Percentiles rank a stretch among this genome's conserved stretches.
phyloP scores from a whole-genome alignment of 192 early-diverging fungal species.

The Rhizoclosmatium sp. region DNA sequence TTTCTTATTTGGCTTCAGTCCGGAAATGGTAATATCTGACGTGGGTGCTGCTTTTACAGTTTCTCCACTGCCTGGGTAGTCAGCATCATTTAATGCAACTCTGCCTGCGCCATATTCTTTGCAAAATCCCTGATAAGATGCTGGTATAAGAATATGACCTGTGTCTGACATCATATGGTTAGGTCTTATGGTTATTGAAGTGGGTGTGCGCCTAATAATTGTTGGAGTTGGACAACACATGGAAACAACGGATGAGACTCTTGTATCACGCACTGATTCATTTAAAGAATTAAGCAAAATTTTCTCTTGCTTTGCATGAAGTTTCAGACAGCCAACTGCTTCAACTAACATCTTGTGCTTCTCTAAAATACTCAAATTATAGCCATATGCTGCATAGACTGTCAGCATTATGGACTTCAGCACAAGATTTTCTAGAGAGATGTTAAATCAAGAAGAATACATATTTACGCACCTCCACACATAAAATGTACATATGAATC shows the following conservation, averaged over 20 bases:
- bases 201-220: slow-evolving; percentile 47
- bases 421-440: slow-evolving; percentile 35
- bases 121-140: slow-evolving; percentile 46
- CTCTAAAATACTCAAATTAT: slow-evolving; percentile 33
- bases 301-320: slow-evolving; percentile 35
- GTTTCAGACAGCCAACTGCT: slow-evolving; percentile 26
- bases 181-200: slow-evolving; percentile 46
- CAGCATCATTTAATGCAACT: slow-evolving; percentile 45
- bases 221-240: slow-evolving; percentile 50
- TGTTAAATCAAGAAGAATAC: background rate
- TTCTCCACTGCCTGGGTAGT: slow-evolving; percentile 43
- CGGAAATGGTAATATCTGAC: slow-evolving; percentile 47
- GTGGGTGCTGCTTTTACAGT: slow-evolving; percentile 9
- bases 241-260: background rate
- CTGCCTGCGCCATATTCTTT: slow-evolving; percentile 20
- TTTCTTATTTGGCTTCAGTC: slow-evolving; percentile 37
- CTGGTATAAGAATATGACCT: slow-evolving; percentile 22
- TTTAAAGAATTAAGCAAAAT: no score
- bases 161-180: slow-evolving; percentile 39
- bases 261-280: no score
- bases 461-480: slow-evolving; percentile 33
- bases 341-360: slow-evolving; percentile 27
- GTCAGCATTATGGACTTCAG: slow-evolving; percentile 35
- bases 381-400: slow-evolving; percentile 31
- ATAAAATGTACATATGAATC: slow-evolving; percentile 31